Base-by-base conservation (phyloP, 768 basidiomycete species). In the Mycena amicta region DNA sequence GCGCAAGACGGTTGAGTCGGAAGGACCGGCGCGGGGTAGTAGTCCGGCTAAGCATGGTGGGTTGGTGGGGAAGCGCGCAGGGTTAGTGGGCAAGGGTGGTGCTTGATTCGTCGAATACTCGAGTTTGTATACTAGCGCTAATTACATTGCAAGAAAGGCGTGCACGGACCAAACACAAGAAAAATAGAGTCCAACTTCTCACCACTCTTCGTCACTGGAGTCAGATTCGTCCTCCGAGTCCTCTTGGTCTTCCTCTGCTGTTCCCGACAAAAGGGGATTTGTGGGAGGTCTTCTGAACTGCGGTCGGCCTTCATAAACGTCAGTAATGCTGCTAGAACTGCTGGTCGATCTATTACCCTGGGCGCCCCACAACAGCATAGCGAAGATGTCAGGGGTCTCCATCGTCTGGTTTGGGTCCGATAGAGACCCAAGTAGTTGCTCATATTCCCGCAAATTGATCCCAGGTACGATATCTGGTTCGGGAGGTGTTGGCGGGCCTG, bases 1-100 rank as follows among this genome's bases (percentile, higher is more conserved):
- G 71, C 85, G 83, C 57, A 93, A 89, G 73, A 84, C 87, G 31
- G 86, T 82, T 18, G 88, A 87, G 62, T 73, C 74, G 20, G 85
- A 83, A 28, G 51, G 33, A 18, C 33, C 58, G 58, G 12, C 52
- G 39, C 22, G 29, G 47, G 5, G 58, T 37, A 23, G 58, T 29
- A 20, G 41, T 18, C n/a, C 56, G 52, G 51, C 58, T 57, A 52
- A 57, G 53, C 29, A 55, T 16, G 46, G 55, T 12, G 60, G 62
- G 13, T 50, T 63, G 40, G 62, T 63, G 23, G 57, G 51, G 57
- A 63, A 63, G 52, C 57, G 62, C 15, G 57, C 62, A 30, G 62
- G 62, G n/a, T 47, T 63, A 6, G 62, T 63, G 11, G 62, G 62
- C 41, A 63, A 63, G 55, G 61, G 61, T 5, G 26, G 33, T 37